Evolutionary conservation across 2,329 filamentous ascomycete genomes (phyloP), one percentile per base, ranked within the genome.

Genomic region (Davidsoniella eucalypti): DNA sequence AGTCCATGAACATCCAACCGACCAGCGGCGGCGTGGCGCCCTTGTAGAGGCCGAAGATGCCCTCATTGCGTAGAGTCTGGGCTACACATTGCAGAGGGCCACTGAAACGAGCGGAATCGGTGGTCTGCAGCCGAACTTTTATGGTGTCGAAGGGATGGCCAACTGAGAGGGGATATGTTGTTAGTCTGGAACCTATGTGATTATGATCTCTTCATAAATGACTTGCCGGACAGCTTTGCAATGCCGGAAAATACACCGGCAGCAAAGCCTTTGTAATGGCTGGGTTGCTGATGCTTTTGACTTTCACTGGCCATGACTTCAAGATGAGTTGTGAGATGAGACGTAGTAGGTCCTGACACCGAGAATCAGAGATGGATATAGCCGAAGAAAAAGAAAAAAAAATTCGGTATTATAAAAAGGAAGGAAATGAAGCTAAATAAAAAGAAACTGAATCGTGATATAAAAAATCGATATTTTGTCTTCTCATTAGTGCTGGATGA

Each of bases 1-100:
- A 75, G 68, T 98, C 92, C 90, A 96, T 96, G 60, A 93, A 86
- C 84, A 96, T 94, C 92, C 92, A 96, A 58, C 92, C 92, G 47
- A 95, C 78, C 45, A 96, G 71, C 48, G 92, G 92, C 51, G 90
- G 90, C 25, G 84, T 86, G 9, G 87, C 87, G 59, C 90, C 88
- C 68, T 96, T 98, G 73, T 96, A 98, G 40, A 98, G 70, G 2
- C 87, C 92, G 47, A 73, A 67, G 44, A 93, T 67, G 44, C 90
- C 90, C 65, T 98, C 92, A 61, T 87, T 83, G 54, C 82, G 78
- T 25, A 96, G 56, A 8, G 92, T 98, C 63, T 90, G 82, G 51
- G 84, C 64, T 8, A 94, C 69, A 61, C 92, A 96, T 64, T 94
- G 81, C 29, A 94, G 63, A 0, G 92, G 88, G 0, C 92, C 92